phyloP scores from a whole-genome alignment of 2,329 filamentous ascomycete genomes.

The Emmonsiellopsis sp. region DNA sequence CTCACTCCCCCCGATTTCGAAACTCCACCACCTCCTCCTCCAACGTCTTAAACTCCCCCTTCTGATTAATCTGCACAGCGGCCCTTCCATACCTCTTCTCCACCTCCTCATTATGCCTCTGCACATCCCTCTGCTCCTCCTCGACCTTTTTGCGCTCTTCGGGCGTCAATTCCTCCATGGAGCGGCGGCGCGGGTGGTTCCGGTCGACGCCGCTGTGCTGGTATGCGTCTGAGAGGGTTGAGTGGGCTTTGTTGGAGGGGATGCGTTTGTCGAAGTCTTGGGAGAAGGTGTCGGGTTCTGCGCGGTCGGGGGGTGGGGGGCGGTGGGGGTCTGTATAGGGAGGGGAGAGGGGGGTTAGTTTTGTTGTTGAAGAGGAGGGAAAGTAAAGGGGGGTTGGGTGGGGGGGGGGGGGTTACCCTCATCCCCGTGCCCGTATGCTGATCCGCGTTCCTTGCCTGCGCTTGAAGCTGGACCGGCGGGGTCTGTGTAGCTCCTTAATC shows the following conservation, averaged over 20 bases:
- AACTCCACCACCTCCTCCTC: constrained; percentile 8
- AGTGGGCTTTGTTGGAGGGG: constrained; percentile 12
- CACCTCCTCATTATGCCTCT: constrained; percentile 13
- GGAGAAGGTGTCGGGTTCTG: constrained; percentile 8
- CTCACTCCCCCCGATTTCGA: constrained; percentile 7
- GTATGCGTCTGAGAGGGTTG: constrained; percentile 12
- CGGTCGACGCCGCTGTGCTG: constrained; percentile 11
- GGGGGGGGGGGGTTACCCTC: not conserved
- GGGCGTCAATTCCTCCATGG: constrained; percentile 8
- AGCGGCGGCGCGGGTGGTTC: constrained; percentile 10
- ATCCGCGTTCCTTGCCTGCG: not conserved
- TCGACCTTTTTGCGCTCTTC: constrained; percentile 8
- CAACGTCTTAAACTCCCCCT: constrained; percentile 6
- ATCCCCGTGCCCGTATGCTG: not conserved
- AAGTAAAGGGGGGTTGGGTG: no score
- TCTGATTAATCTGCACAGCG: constrained; percentile 8
- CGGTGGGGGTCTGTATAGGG: constrained; percentile 1
- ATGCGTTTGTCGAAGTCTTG: constrained; percentile 13
- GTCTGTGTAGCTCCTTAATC: not conserved
- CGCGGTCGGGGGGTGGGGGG: constrained; percentile 6
- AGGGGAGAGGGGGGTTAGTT: not conserved
- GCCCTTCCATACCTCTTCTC: constrained; percentile 12
- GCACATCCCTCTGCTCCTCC: constrained; percentile 7
- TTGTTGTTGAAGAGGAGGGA: not conserved
- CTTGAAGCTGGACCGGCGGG: not conserved